These are phyloP conservation scores for Haplographium delicatum DNA, from an alignment of 495 filamentous ascomycete genomes.

Conservation along the genomic window DNA sequence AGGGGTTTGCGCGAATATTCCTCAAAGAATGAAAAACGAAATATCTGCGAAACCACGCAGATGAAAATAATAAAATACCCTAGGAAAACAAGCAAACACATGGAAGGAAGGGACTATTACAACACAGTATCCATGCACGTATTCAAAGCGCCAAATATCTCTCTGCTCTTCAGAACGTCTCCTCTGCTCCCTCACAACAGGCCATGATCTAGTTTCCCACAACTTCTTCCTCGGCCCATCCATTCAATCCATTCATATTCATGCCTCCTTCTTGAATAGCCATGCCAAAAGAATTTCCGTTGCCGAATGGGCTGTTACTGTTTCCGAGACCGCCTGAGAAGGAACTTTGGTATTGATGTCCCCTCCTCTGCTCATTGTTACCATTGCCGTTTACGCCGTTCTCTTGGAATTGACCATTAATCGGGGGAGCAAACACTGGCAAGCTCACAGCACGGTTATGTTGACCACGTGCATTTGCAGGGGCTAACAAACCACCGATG, in stretches of 20 bases:
- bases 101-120: conserved; percentile 20
- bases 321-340: conserved; percentile 50
- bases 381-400: conserved; percentile 21
- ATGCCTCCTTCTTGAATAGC: conserved; percentile 38
- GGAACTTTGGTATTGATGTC: conserved; percentile 52
- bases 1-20: no score
- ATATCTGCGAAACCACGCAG: neutral
- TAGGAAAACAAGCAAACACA: conserved; percentile 22
- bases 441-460: conserved; percentile 83
- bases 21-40: neutral
- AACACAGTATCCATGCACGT: conserved; percentile 23
- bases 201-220: conserved; percentile 16
- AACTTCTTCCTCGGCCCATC: conserved; percentile 54
- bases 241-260: conserved; percentile 36
- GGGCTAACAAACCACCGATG: conserved; percentile 70
- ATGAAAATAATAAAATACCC: neutral
- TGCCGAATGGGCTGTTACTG: conserved; percentile 43
- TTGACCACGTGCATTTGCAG: conserved; percentile 51
- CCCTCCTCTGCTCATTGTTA: conserved; percentile 27
- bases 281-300: conserved; percentile 40
- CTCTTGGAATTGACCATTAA: conserved; percentile 18
- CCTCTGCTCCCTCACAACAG: neutral
- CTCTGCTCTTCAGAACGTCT: neutral
- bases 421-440: conserved; percentile 53
- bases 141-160: conserved; percentile 11